Percentiles rank a stretch among this genome's conserved stretches.
These are phyloP conservation scores for Aspergillus sclerotioniger DNA, from an alignment of 495 filamentous ascomycete genomes.

Conservation along the genomic window DNA sequence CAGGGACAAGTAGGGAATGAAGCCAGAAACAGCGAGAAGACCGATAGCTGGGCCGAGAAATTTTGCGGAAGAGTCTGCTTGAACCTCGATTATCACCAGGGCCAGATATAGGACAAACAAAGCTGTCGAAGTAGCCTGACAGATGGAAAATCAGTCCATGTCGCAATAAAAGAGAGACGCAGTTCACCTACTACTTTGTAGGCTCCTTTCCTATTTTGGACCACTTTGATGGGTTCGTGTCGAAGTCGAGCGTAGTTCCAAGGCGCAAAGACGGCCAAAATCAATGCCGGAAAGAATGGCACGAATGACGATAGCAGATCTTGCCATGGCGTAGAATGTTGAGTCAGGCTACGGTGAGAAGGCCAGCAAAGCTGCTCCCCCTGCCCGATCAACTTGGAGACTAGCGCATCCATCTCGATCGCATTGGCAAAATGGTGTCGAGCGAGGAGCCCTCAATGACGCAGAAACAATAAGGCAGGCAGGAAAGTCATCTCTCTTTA, in stretches of 20 bases:
- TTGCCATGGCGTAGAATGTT: background rate
- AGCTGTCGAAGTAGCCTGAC: background rate
- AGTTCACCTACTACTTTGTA: background rate
- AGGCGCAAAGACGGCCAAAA: background rate
- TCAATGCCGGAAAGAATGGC: background rate
- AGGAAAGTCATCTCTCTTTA: background rate
- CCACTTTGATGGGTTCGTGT: background rate
- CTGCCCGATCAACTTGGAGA: background rate
- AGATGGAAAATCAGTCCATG: background rate
- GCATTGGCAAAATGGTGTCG: background rate
- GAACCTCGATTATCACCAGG: background rate
- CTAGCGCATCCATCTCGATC: background rate
- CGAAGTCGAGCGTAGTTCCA: background rate
- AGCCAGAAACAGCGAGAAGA: background rate
- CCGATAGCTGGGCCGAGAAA: background rate
- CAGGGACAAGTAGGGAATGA: background rate
- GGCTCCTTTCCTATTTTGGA: background rate
- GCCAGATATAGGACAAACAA: background rate
- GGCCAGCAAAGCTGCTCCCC: background rate
- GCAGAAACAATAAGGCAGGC: background rate
- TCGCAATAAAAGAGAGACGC: background rate
- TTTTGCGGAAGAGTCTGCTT: background rate
- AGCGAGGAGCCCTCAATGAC: background rate
- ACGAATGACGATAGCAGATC: background rate
- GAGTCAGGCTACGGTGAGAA: background rate